Evolutionary conservation across 805 yeast species (phyloP), one percentile per base, ranked within the genome.

Genomic region (Pichia exigua): DNA sequence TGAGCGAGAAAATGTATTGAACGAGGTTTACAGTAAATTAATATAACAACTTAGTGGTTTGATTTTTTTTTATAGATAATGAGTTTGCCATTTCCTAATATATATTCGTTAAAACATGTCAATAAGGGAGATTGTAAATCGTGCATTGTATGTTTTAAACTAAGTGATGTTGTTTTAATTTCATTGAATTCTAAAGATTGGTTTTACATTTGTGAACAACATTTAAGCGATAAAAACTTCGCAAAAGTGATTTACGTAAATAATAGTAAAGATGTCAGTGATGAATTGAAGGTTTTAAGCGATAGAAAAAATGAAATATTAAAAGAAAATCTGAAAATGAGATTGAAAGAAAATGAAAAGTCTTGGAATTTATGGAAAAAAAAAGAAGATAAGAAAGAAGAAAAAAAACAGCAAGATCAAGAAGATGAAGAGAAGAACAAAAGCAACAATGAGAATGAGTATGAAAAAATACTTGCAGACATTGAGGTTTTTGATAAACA

Each of bases 81-180:
- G 39, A 35, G 39, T 11, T 35, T 35, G 7, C 39, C 39, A 11
- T 35, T 35, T 35, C 20, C 39, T 17, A 35, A 35, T n/a, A 35
- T 35, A n/a, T 45, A 80, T 59, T 63, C 57, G 13, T 56, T 69
- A 32, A 66, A 76, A 46, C 65, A 65, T 48, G 83, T 75, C 12
- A 72, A 78, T 1, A 68, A 63, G 1, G 50, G 59, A 4, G 76
- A 73, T 50, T 49, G 73, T 26, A 74, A 69, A 55, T 61, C 83
- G 1, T 80, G 85, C 59, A 55, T 54, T 21, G 62, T 79, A 15
- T 80, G 85, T 65, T 78, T 66, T 62, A 78, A 77, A 55, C 74
- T 80, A 1, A 64, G 80, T 0, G 46, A 64, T 7, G 58, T 73
- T 0, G 84, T 79, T 13, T 60, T 80, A 32, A 62, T 80, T 9